Evolutionary conservation across 177 flowering plant species (phyloP).

Genomic region (Vitis hybrid): DNA sequence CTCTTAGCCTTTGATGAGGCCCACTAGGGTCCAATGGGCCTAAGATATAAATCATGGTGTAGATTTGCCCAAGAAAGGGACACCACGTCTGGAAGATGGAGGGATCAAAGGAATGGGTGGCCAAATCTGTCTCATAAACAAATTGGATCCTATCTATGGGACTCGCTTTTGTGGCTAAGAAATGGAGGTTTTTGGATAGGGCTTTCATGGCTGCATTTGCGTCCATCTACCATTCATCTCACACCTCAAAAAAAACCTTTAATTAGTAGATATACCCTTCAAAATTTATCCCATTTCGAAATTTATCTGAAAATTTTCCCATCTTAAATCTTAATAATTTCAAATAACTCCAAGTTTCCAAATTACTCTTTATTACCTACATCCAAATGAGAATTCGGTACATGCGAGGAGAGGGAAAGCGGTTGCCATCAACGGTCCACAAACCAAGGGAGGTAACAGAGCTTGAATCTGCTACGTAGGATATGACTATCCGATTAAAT

Average conservation of each 20-base stretch:
- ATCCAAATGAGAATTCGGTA: too few relatives aligned
- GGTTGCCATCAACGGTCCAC: too few relatives aligned
- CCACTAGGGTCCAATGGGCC: neutral
- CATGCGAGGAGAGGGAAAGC: too few relatives aligned
- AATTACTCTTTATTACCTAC: too few relatives aligned
- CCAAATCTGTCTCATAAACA: constrained; percentile 11
- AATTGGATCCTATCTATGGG: constrained; percentile 7
- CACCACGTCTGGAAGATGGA: neutral
- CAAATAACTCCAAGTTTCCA: too few relatives aligned
- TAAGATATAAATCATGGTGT: neutral
- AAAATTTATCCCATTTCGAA: neutral
- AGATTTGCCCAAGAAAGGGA: neutral
- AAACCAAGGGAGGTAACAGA: too few relatives aligned
- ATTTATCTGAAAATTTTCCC: too few relatives aligned
- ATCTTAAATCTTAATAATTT: too few relatives aligned
- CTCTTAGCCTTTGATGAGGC: neutral
- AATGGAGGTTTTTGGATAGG: constrained; percentile 27
- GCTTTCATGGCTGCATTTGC: constrained; percentile 25
- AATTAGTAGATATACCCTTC: neutral
- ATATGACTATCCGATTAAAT: too few relatives aligned
- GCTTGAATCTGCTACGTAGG: too few relatives aligned
- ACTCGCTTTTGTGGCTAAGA: constrained; percentile 25
- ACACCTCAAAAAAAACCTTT: neutral
- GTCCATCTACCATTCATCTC: neutral
- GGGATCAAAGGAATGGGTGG: constrained; percentile 4